Percentiles rank a stretch among this genome's conserved stretches.
Conservation (phyloP, 1,284 basidiomycete genomes). For the Leucoagaricus sp. region DNA sequence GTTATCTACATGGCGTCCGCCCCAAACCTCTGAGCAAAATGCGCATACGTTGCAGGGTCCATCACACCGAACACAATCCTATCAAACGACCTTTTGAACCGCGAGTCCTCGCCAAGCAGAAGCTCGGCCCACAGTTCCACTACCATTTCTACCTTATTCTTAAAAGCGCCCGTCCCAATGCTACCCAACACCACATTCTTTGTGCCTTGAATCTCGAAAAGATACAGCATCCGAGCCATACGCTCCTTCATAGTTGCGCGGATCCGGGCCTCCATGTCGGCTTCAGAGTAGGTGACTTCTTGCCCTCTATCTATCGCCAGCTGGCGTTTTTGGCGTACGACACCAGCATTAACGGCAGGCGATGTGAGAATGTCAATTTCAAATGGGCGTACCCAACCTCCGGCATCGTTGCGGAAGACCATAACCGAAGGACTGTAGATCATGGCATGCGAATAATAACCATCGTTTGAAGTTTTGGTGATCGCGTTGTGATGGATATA, state of each 20-base stretch:
- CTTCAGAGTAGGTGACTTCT: background rate
- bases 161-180: slow-evolving; percentile 75
- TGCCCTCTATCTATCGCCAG: slow-evolving; percentile 29
- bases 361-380: slow-evolving; percentile 63
- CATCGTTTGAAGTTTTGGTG: slow-evolving; percentile 44
- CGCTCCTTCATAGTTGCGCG: slow-evolving; percentile 61
- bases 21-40: slow-evolving; percentile 17
- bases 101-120: slow-evolving; percentile 43
- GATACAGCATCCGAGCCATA: slow-evolving; percentile 62
- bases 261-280: slow-evolving; percentile 46
- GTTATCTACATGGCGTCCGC: background rate
- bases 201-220: slow-evolving; percentile 63
- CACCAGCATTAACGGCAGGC: slow-evolving; percentile 69
- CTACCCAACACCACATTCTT: slow-evolving; percentile 65
- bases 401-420: slow-evolving; percentile 58
- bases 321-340: slow-evolving; percentile 39
- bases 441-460: slow-evolving; percentile 70
- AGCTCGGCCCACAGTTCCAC: slow-evolving; percentile 64
- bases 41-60: slow-evolving; percentile 31
- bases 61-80: slow-evolving; percentile 65
- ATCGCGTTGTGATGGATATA: slow-evolving; percentile 52
- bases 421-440: slow-evolving; percentile 61
- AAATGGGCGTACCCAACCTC: slow-evolving; percentile 52
- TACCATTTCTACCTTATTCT: slow-evolving; percentile 56
- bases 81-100: slow-evolving; percentile 60